Evolutionary conservation across 2,329 filamentous ascomycete genomes (phyloP).

Genomic region (Phaeosphaeriaceae sp.): DNA sequence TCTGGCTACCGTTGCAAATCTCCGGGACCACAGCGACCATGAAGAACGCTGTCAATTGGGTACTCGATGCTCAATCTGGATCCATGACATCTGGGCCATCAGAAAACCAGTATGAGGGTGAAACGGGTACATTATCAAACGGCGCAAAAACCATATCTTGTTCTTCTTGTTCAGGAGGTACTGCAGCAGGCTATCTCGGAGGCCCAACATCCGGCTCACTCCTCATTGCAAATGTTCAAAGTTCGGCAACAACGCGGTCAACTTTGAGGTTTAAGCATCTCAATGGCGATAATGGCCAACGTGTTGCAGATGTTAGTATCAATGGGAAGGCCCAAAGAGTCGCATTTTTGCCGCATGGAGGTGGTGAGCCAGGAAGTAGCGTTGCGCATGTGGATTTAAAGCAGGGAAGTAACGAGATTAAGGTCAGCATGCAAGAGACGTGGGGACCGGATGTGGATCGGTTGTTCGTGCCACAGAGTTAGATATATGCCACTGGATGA

Average conservation of each 20-base stretch:
- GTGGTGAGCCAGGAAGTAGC: slow-evolving; percentile 55
- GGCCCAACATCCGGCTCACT: slow-evolving; percentile 57
- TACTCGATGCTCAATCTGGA: slow-evolving; percentile 54
- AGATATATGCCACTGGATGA: too few species aligned
- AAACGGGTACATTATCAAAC: slow-evolving; percentile 53
- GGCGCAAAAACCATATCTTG: slow-evolving; percentile 58
- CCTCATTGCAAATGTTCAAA: slow-evolving; percentile 56
- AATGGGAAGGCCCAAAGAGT: slow-evolving; percentile 60
- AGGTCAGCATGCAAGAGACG: slow-evolving; percentile 53
- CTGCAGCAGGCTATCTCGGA: slow-evolving; percentile 57
- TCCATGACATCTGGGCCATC: slow-evolving; percentile 53
- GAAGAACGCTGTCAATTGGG: slow-evolving; percentile 63
- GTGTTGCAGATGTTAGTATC: slow-evolving; percentile 62
- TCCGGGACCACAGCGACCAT: slow-evolving; percentile 58
- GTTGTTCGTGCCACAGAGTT: slow-evolving; percentile 56
- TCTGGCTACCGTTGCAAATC: slow-evolving; percentile 68
- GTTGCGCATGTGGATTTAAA: slow-evolving; percentile 58
- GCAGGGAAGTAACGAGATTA: slow-evolving; percentile 58
- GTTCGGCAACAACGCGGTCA: slow-evolving; percentile 52
- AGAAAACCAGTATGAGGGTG: slow-evolving; percentile 61
- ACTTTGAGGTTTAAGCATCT: slow-evolving; percentile 63
- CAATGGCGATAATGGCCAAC: slow-evolving; percentile 61
- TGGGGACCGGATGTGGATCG: slow-evolving; percentile 62
- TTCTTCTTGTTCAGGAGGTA: slow-evolving; percentile 57
- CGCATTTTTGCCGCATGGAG: slow-evolving; percentile 61